phyloP scores from a whole-genome alignment of 1,284 basidiomycete species.

The Heterobasidion parviporum region DNA sequence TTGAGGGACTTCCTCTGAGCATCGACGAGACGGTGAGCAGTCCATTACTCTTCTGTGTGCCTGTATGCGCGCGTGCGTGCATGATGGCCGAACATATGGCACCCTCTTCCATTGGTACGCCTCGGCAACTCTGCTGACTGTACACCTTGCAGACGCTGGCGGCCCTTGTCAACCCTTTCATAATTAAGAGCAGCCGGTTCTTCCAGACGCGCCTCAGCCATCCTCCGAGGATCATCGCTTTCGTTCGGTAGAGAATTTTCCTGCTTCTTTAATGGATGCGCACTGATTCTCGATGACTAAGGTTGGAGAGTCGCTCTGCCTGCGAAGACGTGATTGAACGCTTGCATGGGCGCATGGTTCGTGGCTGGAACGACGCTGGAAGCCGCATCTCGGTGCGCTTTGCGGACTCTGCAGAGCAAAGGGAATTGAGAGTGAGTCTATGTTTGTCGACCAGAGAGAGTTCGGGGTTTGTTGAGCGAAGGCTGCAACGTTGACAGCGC shows the following conservation, averaged over 20 bases:
- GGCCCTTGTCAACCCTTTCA: slow-evolving; percentile 51
- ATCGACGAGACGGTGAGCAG: slow-evolving; percentile 33
- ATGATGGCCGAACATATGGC: background rate
- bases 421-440: slow-evolving; percentile 34
- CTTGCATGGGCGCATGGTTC: slow-evolving; percentile 68
- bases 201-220: slow-evolving; percentile 67
- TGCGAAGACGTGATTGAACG: slow-evolving; percentile 68
- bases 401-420: slow-evolving; percentile 52
- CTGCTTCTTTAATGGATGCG: background rate
- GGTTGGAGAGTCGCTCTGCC: slow-evolving; percentile 55
- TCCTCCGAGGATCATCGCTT: slow-evolving; percentile 68
- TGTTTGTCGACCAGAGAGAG: background rate
- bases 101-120: background rate
- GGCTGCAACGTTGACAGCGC: slow-evolving; percentile 15
- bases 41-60: background rate
- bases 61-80: background rate
- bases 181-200: slow-evolving; percentile 63
- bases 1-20: slow-evolving; percentile 64
- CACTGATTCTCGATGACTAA: slow-evolving; percentile 17
- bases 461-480: background rate
- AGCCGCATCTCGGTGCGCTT: slow-evolving; percentile 68
- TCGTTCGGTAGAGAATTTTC: slow-evolving; percentile 45
- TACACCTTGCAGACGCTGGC: slow-evolving; percentile 36
- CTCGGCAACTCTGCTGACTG: background rate
- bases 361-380: slow-evolving; percentile 63